Base-by-base conservation (phyloP, 345 rosid species). In the Lenwebbia sp. region DNA sequence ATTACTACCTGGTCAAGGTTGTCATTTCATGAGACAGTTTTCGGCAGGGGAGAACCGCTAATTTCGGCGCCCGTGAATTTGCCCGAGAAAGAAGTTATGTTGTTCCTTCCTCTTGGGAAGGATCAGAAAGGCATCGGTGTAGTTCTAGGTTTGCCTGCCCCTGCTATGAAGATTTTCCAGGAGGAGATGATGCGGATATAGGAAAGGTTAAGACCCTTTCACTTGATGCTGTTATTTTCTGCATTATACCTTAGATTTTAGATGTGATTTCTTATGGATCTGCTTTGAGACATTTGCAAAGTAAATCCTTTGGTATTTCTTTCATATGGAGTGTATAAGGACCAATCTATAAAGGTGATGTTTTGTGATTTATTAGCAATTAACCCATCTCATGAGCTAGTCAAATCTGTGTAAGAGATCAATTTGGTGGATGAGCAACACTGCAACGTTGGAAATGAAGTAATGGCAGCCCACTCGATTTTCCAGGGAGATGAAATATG, bases 41-140 rank as follows among this genome's bases (percentile, higher is more conserved):
- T 96, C 70, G 98, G 99, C 23, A 94, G 98, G 98, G 99, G 97
- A 74, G 94, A 94, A 89, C 98, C 96, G 14, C 86, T 92, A 74
- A 65, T 94, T n/a, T 94, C 97, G 1, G 97, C 95, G 19, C 98
- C 99, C 5, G 98, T 95, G 62, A 94, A 93, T 5, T 89, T 95
- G 88, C 99, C 98, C 2, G 96, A 94, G 92, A 96, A 96, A 88
- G 98, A 96, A 90, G 98, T 94, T 58, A 92, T 91, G 62, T 88
- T 95, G 90, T 93, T 96, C 90, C 93, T 96, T 49, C 92, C 97
- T 83, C 98, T 94, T 86, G 99, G 98, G 52, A 92, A 90, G 85
- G 92, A 96, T 85, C 95, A 94, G 88, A 93, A 89, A 88, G 92
- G 94, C 91, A 93, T 96, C 54, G 92, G 93, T 86, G 93, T 95